Percentiles rank a stretch among this genome's conserved stretches.
Conservation (phyloP, 805 yeast species). For the Starmerella sirachaensis region DNA sequence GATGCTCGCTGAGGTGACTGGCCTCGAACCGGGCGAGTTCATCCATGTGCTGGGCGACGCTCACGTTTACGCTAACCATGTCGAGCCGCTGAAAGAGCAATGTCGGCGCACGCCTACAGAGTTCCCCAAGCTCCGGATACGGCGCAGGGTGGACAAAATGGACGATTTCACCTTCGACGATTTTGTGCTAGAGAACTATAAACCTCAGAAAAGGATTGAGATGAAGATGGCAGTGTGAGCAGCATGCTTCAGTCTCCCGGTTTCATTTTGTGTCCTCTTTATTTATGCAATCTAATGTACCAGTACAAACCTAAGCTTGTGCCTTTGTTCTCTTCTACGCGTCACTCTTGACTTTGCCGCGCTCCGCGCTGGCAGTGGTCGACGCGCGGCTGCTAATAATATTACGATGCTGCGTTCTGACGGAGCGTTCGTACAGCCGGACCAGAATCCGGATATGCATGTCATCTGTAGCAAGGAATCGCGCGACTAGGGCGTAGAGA, state of each 20-base stretch:
- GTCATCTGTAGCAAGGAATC: constrained; percentile 4
- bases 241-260: too few relatives aligned
- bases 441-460: neutral
- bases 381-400: neutral
- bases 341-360: too few relatives aligned
- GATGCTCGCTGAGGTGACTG: constrained; percentile 94
- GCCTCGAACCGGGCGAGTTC: constrained; percentile 89
- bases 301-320: too few relatives aligned
- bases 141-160: constrained; percentile 53
- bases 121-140: constrained; percentile 70
- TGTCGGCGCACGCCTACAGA: constrained; percentile 56
- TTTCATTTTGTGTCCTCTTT: too few relatives aligned
- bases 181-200: constrained; percentile 65
- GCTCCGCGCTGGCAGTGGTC: too few relatives aligned
- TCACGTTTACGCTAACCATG: constrained; percentile 86
- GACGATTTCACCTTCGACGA: constrained; percentile 87
- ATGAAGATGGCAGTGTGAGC: constrained; percentile 95
- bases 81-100: constrained; percentile 81
- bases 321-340: too few relatives aligned
- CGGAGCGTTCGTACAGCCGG: constrained; percentile 8
- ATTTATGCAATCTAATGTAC: too few relatives aligned
- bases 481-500: constrained; percentile 4
- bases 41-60: constrained; percentile 95
- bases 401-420: constrained; percentile 1
- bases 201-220: constrained; percentile 71